Percentiles rank a stretch among this genome's conserved stretches.
These are phyloP conservation scores for Pseudocercospora eumusae DNA, from an alignment of 2,329 filamentous ascomycete genomes.

Conservation along the genomic window DNA sequence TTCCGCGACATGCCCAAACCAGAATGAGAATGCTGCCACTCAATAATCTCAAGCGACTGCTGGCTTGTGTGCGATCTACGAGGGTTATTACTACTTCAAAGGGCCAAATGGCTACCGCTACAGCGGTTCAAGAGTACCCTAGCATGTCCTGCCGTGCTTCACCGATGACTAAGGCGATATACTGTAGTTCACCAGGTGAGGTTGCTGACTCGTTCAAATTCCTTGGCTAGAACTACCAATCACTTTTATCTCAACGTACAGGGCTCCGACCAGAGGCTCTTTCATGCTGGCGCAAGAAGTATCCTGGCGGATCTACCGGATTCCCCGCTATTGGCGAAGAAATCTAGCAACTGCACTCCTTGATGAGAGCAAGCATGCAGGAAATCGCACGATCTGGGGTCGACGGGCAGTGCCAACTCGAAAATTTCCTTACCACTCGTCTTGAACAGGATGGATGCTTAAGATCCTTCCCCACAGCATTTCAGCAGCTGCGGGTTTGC, in stretches of 20 bases:
- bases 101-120: neutral
- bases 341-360: neutral
- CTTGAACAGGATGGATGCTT: neutral
- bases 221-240: neutral
- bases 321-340: neutral
- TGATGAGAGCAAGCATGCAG: neutral
- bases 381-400: neutral
- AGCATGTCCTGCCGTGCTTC: neutral
- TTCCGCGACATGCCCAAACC: neutral
- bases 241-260: neutral
- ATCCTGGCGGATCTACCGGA: neutral
- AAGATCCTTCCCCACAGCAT: neutral
- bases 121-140: neutral
- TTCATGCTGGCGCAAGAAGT: neutral
- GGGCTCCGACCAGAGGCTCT: neutral
- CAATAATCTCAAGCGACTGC: neutral
- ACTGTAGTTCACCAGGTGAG: conserved; percentile 1
- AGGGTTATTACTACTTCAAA: neutral
- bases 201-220: neutral
- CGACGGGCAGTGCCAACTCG: neutral
- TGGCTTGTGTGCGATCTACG: neutral
- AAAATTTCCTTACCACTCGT: neutral
- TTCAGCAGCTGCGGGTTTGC: neutral
- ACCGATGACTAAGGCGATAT: neutral
- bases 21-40: neutral